Evolutionary conservation across 148 eudicot species (phyloP), one percentile per base, ranked within the genome.

Genomic region (Polygonum aviculare): DNA sequence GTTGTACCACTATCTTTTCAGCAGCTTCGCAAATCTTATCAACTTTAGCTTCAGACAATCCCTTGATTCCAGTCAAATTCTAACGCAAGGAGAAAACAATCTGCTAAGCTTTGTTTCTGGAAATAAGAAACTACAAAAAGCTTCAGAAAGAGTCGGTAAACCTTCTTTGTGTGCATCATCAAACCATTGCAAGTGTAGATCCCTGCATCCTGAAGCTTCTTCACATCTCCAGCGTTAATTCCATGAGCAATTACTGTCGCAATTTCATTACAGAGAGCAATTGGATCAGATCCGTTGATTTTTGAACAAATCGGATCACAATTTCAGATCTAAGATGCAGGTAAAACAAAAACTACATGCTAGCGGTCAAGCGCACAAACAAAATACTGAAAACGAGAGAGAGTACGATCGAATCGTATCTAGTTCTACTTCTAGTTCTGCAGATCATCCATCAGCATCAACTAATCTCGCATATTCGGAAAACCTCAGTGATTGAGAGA

Each of bases 111-210:
- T 44, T 4, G 2, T 9, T 39, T 26, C 31, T 26, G 8, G 40
- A 12, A 18, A 45, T 4, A 44, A 51, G 4, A 36, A 3, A 12
- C 14, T 70, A 38, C 21, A 51, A 39, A 22, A 5, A 16, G 19
- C 5, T 39, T 15, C 21, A 38, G 14, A 74, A 6, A 74, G 41
- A 51, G 48, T 12, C 19, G 16, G 49, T 48, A 77, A 59, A 95
- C 98, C 97, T 95, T 95, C 84, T 92, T 92, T 3, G 97, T 92
- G 63, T 90, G 97, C 99, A 95, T 95, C 97, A 92, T 88, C 79
- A 95, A 82, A 81, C 97, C 98, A 85, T 93, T 91, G 85, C 96
- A 90, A 1, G 98, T 93, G 57, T 91, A 88, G 76, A 93, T 93
- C 41, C 98, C 97, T 72, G 97, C 97, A 86, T 93, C 98, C 78